These are phyloP conservation scores for Xylaria longipes DNA, from an alignment of 495 filamentous ascomycete genomes.

Conservation along the genomic window DNA sequence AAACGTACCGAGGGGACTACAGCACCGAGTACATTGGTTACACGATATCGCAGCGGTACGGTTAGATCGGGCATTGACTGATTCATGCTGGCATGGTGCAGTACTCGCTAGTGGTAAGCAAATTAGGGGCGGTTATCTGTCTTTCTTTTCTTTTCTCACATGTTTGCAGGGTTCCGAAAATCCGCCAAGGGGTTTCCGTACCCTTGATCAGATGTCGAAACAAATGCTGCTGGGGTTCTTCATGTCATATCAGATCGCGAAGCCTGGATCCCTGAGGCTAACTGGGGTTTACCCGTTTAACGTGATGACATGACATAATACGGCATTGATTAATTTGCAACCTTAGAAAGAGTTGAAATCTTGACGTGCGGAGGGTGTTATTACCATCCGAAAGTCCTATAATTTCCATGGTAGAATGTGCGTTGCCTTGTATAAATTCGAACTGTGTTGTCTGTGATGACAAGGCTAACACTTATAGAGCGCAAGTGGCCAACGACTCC, in stretches of 20 bases:
- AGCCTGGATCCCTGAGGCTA: neutral
- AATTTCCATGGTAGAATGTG: neutral
- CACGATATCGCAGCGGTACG: neutral
- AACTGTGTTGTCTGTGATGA: constrained; percentile 6
- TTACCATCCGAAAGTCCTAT: neutral
- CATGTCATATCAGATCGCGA: constrained; percentile 7
- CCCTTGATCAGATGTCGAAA: neutral
- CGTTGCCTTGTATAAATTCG: neutral
- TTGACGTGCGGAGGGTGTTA: neutral
- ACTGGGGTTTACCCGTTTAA: constrained; percentile 8
- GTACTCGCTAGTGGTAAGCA: neutral
- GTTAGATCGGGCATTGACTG: constrained; percentile 5
- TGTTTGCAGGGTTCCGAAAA: neutral
- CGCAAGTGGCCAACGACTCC: constrained; percentile 7
- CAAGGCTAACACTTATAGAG: neutral
- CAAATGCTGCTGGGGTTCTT: neutral
- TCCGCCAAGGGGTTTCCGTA: neutral
- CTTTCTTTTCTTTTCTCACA: neutral
- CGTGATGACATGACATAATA: too few species aligned
- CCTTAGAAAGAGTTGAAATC: constrained; percentile 27
- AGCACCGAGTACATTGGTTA: neutral
- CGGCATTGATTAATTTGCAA: too few species aligned
- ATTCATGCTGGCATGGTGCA: neutral
- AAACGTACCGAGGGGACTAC: neutral
- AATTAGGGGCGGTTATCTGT: neutral